Evolutionary conservation across 805 yeast species (phyloP), one percentile per base, ranked within the genome.

Genomic region (Blastobotrys attinorum): DNA sequence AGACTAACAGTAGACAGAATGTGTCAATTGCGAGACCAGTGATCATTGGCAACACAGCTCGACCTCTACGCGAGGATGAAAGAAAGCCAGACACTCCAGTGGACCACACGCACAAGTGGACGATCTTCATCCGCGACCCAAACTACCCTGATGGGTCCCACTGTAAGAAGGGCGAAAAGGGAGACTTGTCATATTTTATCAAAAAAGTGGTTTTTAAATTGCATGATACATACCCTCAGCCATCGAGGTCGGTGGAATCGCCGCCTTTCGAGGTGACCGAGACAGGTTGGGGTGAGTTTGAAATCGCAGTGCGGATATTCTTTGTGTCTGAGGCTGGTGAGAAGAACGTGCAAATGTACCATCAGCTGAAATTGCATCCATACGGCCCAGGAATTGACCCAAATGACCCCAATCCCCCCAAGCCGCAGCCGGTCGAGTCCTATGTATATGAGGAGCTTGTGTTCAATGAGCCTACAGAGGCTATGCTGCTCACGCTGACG

Each of bases 231-330:
- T 92, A 90, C 56, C 82, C 81, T 17, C 85, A 81, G 54, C 77
- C 96, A 1, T 77, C 87, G n/a, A 69, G 99, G 44, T 74, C 92
- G 1, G 72, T 90, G 13, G 97, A 92, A 49, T 60, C 70, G 23
- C 97, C 97, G 1, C 98, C 98, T 0, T 92, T 83, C 56, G 95
- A 88, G 61, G 87, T 92, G 22, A 83, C 95, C 1, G 99, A 92
- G 58, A 85, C 97, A 0, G 99, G 99, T 0, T 92, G 99, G 99
- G 99, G 99, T 52, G 99, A 92, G 62, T 92, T 92, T 63, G 99
- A 92, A 58, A 83, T 92, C 48, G 77, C 84, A 31, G 80, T 92
- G 44, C 85, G 89, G 59, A 76, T 92, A 15, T 89, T 81, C 61
- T 92, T 92, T 62, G 81, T 79, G 31, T 73, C 81, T n/a, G 95